Evolutionary conservation across 495 filamentous ascomycete genomes (phyloP), one percentile per base, ranked within the genome.

Genomic region (Daldinia bambusicola): DNA sequence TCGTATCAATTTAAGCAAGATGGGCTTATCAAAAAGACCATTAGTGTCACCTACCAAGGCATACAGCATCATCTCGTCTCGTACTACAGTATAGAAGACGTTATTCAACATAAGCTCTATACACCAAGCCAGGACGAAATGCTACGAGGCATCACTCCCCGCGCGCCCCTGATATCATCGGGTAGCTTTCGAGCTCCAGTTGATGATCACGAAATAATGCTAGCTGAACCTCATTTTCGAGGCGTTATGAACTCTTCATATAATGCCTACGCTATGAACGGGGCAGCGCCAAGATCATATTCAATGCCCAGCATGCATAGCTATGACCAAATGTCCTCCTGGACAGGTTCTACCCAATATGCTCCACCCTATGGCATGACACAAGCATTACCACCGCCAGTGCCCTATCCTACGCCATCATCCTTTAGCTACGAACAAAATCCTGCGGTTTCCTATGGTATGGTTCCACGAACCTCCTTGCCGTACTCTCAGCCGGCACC

Each of bases 1-100:
- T 93, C 91, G 0, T 97, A 97, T 76, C 89, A 88, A 22, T 97
- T 97, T 85, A 95, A 93, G 80, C 85, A 89, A 45, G 87, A 89
- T 2, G 94, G 94, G 0, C 78, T 97, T 62, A 88, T 97, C 31
- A 98, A 98, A 82, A 97, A 97, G 84, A 97, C 94, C 0, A 92
- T 97, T 76, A 93, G 89, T 62, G 86, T 97, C 30, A 89, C 85
- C 2, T 85, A 92, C 51, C 79, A 88, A 16, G 88, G 88, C 7
- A 80, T 92, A 5, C 87, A 86, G 4, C 93, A 95, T 76, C 93
- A 96, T 71, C 80, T 98, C 55, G 92, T 97, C 43, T 95, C 91
- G 0, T 98, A 97, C 77, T 98, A 97, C 81, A 91, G 82, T 40
- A 83, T 93, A 26, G 87, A 90, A 2, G 93, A 96, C 74, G 89